These are phyloP conservation scores for Boletus rex-veris DNA, from an alignment of 768 basidiomycete genomes.

Conservation along the genomic window DNA sequence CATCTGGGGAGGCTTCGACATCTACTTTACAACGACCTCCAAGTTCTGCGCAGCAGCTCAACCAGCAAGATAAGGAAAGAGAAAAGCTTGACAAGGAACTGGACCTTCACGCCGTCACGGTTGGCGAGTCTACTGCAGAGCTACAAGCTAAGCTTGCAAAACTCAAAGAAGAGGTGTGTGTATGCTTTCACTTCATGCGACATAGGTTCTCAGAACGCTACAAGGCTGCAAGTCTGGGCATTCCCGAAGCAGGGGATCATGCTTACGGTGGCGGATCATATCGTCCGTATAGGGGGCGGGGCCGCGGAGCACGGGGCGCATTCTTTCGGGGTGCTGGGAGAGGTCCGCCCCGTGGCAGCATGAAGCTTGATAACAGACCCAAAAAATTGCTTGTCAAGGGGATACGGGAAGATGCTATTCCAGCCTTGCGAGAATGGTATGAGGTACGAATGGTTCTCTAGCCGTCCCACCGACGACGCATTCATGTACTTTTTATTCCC, in stretches of 20 bases:
- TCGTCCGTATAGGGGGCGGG: slow-evolving; percentile 68
- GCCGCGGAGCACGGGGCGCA: slow-evolving; percentile 53
- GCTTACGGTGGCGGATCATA: slow-evolving; percentile 39
- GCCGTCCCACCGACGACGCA: not conserved
- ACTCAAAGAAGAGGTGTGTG: slow-evolving; percentile 73
- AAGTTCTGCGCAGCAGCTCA: slow-evolving; percentile 28
- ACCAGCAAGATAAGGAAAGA: slow-evolving; percentile 54
- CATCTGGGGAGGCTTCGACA: slow-evolving; percentile 28
- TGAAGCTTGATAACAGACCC: slow-evolving; percentile 90
- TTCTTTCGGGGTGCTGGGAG: slow-evolving; percentile 61
- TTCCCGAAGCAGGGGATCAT: slow-evolving; percentile 46
- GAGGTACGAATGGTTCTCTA: slow-evolving; percentile 45
- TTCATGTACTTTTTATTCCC: slow-evolving; percentile 5
- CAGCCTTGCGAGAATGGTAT: slow-evolving; percentile 77
- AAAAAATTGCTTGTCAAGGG: slow-evolving; percentile 77
- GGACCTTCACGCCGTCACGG: slow-evolving; percentile 52
- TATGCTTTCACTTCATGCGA: slow-evolving; percentile 1
- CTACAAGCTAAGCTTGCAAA: slow-evolving; percentile 71
- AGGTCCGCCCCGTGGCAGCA: slow-evolving; percentile 66
- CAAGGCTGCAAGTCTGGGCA: slow-evolving; percentile 74
- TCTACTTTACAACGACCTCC: slow-evolving; percentile 21
- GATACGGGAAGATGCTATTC: slow-evolving; percentile 48
- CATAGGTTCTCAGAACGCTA: slow-evolving; percentile 5
- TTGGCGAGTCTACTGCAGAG: slow-evolving; percentile 57
- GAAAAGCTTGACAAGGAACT: slow-evolving; percentile 80